A percentile compares a stretch with the other conserved stretches of the same genome.
Conservation (phyloP, 140 eudicot genomes). For the Bidens hawaiensis region DNA sequence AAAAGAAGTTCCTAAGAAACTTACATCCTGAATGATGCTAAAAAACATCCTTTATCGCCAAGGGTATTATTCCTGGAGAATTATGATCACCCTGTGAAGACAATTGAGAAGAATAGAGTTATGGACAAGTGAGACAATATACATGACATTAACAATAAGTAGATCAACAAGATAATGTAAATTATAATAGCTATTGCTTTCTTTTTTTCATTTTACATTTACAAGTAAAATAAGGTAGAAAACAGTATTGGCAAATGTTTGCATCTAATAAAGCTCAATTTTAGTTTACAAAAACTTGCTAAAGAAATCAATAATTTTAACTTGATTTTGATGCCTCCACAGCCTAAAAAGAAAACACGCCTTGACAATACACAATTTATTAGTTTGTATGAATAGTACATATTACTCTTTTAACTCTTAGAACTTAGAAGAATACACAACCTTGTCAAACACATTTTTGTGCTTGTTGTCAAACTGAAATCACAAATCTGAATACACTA, state of each 20-base stretch:
- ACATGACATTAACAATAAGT: too few relatives aligned
- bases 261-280: background rate
- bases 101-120: conserved; percentile 16
- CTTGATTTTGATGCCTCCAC: conserved; percentile 6
- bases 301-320: background rate
- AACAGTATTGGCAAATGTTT: background rate
- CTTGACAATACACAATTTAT: background rate
- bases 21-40: conserved; percentile 99
- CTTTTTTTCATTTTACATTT: background rate
- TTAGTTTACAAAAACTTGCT: background rate
- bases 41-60: conserved; percentile 99
- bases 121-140: conserved; percentile 12
- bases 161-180: conserved; percentile 3
- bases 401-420: background rate
- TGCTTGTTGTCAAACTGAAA: background rate
- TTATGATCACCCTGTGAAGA: conserved; percentile 89
- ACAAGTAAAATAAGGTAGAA: background rate
- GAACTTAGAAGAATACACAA: background rate
- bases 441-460: background rate
- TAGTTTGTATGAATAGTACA: background rate
- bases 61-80: conserved; percentile 94
- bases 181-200: background rate
- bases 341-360: background rate
- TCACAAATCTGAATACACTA: background rate
- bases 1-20: conserved; percentile 21